A percentile compares a stretch with the other conserved stretches of the same genome.
Conservation (phyloP, 163 green algal species). For the Scenedesmus sp. region DNA sequence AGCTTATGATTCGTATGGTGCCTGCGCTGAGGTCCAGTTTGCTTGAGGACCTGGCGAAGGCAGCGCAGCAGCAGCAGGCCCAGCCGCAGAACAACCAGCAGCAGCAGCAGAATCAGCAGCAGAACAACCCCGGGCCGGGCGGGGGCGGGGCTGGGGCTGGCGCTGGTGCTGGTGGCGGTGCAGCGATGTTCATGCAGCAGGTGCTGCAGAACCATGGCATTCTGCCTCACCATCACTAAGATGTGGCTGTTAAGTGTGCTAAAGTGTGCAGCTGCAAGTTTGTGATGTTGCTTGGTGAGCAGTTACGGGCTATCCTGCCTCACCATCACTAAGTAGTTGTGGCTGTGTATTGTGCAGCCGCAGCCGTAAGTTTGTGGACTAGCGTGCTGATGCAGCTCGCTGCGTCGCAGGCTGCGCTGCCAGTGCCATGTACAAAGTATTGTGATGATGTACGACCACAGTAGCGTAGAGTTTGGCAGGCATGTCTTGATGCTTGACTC, state of each 20-base stretch:
- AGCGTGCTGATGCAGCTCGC: too few relatives aligned
- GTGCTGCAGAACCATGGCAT: not conserved
- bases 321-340: too few relatives aligned
- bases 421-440: too few relatives aligned
- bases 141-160: not conserved
- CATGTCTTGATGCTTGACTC: too few relatives aligned
- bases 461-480: too few relatives aligned
- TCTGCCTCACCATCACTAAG: not conserved
- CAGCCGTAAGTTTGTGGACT: too few relatives aligned
- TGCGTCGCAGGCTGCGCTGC: too few relatives aligned
- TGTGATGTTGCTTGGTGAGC: too few relatives aligned
- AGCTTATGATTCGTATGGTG: conserved; percentile 62
- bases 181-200: conserved; percentile 15
- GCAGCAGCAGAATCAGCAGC: conserved; percentile 12
- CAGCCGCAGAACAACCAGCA: conserved; percentile 11
- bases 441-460: too few relatives aligned
- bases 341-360: too few relatives aligned
- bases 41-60: conserved; percentile 53
- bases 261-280: too few relatives aligned
- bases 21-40: conserved; percentile 57
- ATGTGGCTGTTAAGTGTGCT: not conserved
- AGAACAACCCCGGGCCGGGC: not conserved
- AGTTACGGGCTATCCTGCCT: too few relatives aligned
- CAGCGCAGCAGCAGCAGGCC: conserved; percentile 17
- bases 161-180: not conserved